Evolutionary conservation across 768 basidiomycete genomes (phyloP).

Genomic region (Trametes villosa): DNA sequence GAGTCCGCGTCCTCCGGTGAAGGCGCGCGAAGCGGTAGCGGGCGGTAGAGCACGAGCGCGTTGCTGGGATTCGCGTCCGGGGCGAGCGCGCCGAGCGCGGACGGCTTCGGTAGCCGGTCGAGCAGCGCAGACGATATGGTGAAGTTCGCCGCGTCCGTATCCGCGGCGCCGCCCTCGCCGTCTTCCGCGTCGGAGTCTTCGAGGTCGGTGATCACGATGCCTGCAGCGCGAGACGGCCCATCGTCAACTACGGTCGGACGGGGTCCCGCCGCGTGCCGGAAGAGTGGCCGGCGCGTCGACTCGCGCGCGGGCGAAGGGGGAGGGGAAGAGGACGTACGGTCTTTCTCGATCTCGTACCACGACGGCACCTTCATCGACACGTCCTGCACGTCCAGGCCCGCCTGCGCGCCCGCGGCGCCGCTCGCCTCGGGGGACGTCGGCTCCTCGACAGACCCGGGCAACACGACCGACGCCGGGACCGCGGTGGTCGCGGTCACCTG

Average conservation of each 20-base stretch:
- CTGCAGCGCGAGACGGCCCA: slow-evolving; percentile 37
- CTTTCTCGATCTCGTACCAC: slow-evolving; percentile 73
- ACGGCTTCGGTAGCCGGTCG: slow-evolving; percentile 21
- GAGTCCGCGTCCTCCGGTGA: not conserved
- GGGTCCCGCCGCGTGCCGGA: not conserved
- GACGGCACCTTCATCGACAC: slow-evolving; percentile 65
- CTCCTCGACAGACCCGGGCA: slow-evolving; percentile 49
- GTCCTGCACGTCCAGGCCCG: slow-evolving; percentile 44
- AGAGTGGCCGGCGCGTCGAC: not conserved
- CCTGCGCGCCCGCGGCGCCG: not conserved
- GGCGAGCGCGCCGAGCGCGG: slow-evolving; percentile 10
- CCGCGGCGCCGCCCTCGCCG: not conserved
- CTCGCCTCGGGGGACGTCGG: slow-evolving; percentile 30
- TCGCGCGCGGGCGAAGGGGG: slow-evolving; percentile 14
- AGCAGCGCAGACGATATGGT: slow-evolving; percentile 30
- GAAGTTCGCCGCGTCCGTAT: slow-evolving; percentile 22
- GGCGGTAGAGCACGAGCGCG: slow-evolving; percentile 36
- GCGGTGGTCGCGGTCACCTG: slow-evolving; percentile 6
- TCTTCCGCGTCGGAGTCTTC: slow-evolving; percentile 44
- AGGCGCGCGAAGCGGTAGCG: slow-evolving; percentile 16
- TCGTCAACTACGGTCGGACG: slow-evolving; percentile 17
- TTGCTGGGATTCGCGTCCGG: slow-evolving; percentile 21
- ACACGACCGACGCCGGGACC: slow-evolving; percentile 20
- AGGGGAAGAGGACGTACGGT: slow-evolving; percentile 51
- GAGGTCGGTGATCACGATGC: slow-evolving; percentile 64